Evolutionary conservation across 140 eudicot genomes (phyloP).

Genomic region (Stevia rebaudiana): DNA sequence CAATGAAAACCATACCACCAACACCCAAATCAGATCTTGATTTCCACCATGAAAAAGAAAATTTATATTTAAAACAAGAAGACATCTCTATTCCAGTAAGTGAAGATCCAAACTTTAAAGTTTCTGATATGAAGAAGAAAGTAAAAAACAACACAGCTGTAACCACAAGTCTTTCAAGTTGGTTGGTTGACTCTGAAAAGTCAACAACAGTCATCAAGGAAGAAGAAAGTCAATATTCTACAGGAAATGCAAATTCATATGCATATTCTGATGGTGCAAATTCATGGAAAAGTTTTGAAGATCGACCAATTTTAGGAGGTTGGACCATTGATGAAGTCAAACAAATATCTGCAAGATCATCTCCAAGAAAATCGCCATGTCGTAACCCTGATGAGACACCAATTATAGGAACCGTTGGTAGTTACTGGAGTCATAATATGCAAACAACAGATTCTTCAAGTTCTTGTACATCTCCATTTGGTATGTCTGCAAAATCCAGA

Average conservation of each 20-base stretch:
- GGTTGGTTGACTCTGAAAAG: slow-evolving; percentile 50
- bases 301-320: slow-evolving; percentile 62
- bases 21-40: slow-evolving; percentile 6
- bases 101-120: slow-evolving; percentile 30
- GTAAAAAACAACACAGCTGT: slow-evolving; percentile 31
- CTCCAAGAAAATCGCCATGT: slow-evolving; percentile 46
- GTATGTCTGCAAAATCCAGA: slow-evolving; percentile 27
- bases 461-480: slow-evolving; percentile 28
- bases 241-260: slow-evolving; percentile 40
- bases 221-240: slow-evolving; percentile 37
- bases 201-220: slow-evolving; percentile 24
- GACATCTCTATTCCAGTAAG: slow-evolving; percentile 19
- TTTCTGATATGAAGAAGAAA: slow-evolving; percentile 3
- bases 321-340: slow-evolving; percentile 41
- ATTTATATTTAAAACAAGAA: slow-evolving; percentile 26
- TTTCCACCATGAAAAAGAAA: slow-evolving; percentile 49
- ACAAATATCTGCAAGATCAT: slow-evolving; percentile 37
- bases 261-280: slow-evolving; percentile 30
- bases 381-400: slow-evolving; percentile 49
- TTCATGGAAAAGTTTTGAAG: slow-evolving; percentile 47
- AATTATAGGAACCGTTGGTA: slow-evolving; percentile 61
- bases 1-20: slow-evolving; percentile 32
- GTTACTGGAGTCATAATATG: slow-evolving; percentile 67
- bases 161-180: slow-evolving; percentile 77
- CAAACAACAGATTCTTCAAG: slow-evolving; percentile 31